These are phyloP conservation scores for Ophiocordyceps camponoti-leonardi DNA, from an alignment of 2,329 filamentous ascomycete genomes.

Conservation along the genomic window DNA sequence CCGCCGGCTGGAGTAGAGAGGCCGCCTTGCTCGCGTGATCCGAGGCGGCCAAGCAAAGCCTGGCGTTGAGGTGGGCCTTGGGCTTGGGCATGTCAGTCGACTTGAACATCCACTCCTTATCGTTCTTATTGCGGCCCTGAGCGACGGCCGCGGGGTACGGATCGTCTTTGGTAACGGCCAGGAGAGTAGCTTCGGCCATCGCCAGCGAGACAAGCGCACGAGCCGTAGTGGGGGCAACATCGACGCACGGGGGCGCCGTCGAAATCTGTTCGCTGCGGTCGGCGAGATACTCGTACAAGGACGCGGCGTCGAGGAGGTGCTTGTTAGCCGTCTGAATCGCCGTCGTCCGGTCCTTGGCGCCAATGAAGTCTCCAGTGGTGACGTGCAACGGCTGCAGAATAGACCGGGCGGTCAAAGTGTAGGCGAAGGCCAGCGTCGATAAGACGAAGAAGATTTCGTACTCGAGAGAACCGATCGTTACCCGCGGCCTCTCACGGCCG, in stretches of 20 bases:
- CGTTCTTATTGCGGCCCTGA: slow-evolving; percentile 64
- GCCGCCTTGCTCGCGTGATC: slow-evolving; percentile 69
- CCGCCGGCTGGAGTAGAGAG: slow-evolving; percentile 26
- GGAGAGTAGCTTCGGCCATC: slow-evolving; percentile 73
- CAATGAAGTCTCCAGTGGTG: slow-evolving; percentile 41
- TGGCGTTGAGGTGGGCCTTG: slow-evolving; percentile 70
- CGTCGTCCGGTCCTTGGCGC: slow-evolving; percentile 46
- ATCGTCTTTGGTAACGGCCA: slow-evolving; percentile 87
- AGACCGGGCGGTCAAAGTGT: slow-evolving; percentile 55
- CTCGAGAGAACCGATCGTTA: slow-evolving; percentile 57
- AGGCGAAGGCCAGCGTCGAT: slow-evolving; percentile 57
- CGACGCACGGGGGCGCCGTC: slow-evolving; percentile 26
- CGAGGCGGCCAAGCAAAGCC: slow-evolving; percentile 71
- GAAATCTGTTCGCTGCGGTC: slow-evolving; percentile 30
- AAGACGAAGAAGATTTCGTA: slow-evolving; percentile 71
- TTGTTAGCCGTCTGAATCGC: slow-evolving; percentile 62
- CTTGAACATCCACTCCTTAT: slow-evolving; percentile 94
- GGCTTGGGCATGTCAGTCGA: slow-evolving; percentile 78
- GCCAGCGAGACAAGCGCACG: slow-evolving; percentile 47
- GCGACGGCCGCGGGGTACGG: slow-evolving; percentile 73
- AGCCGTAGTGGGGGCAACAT: slow-evolving; percentile 34
- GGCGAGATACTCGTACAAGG: slow-evolving; percentile 58
- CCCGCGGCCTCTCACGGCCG: slow-evolving; percentile 45
- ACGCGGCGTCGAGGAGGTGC: slow-evolving; percentile 59
- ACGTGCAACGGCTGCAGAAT: slow-evolving; percentile 59